These are phyloP conservation scores for Chlorella sp. DNA, from an alignment of 139 green algal species.

Conservation along the genomic window DNA sequence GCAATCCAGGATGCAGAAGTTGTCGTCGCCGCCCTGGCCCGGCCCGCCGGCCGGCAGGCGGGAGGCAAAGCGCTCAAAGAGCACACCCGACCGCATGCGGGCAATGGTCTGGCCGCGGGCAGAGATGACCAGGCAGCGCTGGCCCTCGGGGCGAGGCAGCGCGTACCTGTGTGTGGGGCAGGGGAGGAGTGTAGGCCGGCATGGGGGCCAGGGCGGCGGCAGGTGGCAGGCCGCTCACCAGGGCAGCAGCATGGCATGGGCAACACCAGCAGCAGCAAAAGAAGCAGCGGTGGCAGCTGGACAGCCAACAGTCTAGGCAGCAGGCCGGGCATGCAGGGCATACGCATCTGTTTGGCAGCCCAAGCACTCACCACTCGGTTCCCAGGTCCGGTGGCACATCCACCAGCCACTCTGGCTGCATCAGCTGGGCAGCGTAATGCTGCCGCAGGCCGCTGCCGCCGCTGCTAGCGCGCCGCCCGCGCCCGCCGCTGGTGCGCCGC, in stretches of 20 bases:
- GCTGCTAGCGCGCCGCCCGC: not conserved
- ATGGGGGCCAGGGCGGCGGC: no score
- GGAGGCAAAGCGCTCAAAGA: constrained; percentile 70
- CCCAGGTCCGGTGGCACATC: constrained; percentile 81
- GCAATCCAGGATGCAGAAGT: constrained; percentile 85
- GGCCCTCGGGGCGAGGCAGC: constrained; percentile 83
- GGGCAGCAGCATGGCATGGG: not conserved
- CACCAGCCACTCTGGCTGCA: constrained; percentile 91
- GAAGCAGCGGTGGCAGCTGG: not conserved
- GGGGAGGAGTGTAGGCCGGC: no score
- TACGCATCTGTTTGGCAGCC: no score
- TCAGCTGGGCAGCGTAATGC: constrained; percentile 79
- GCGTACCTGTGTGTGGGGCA: constrained; percentile 74
- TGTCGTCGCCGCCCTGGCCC: constrained; percentile 5
- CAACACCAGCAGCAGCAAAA: not conserved
- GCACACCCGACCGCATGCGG: constrained; percentile 54
- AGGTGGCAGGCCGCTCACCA: no score
- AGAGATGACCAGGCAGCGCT: constrained; percentile 82
- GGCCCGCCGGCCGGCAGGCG: constrained; percentile 57
- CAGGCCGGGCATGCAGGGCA: no score
- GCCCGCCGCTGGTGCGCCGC: not conserved
- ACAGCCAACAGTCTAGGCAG: not conserved
- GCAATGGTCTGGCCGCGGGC: constrained; percentile 53
- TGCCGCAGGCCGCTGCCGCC: not conserved
- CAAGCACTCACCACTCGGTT: constrained; percentile 69